These are phyloP conservation scores for Rhizoclosmatium sp. DNA, from an alignment of 192 early-diverging fungal genomes.

Conservation along the genomic window DNA sequence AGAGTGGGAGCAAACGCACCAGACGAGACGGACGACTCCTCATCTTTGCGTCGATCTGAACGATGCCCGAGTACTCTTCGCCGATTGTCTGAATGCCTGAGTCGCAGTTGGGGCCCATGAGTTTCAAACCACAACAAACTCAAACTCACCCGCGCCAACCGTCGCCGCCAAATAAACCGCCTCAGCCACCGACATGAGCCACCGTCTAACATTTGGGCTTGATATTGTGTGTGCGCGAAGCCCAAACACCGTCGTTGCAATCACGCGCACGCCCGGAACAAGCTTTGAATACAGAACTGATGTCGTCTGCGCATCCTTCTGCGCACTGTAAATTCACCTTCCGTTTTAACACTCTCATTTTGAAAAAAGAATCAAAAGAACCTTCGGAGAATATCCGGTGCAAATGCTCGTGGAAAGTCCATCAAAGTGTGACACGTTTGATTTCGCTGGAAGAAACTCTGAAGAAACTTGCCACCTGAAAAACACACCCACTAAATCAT, in stretches of 20 bases:
- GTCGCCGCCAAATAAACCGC: conserved; percentile 80
- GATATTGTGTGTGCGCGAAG: conserved; percentile 55
- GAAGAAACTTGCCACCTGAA: background rate
- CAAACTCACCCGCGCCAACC: conserved; percentile 63
- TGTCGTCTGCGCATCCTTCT: background rate
- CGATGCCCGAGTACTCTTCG: conserved; percentile 94
- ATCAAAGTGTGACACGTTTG: background rate
- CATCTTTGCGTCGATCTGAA: conserved; percentile 60
- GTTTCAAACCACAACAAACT: background rate
- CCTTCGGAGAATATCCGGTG: conserved; percentile 52
- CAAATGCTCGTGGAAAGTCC: conserved; percentile 23
- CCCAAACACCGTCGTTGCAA: background rate
- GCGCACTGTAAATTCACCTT: background rate
- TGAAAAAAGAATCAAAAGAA: conserved; percentile 36
- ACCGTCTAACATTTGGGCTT: conserved; percentile 68
- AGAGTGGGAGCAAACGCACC: background rate
- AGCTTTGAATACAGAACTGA: background rate
- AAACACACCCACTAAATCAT: background rate
- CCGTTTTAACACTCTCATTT: no score
- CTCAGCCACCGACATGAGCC: conserved; percentile 68
- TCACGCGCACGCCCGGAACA: conserved; percentile 1
- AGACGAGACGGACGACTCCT: conserved; percentile 37
- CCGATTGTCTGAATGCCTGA: conserved; percentile 86
- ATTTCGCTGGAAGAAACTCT: background rate
- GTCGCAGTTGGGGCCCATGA: background rate